phyloP scores from a whole-genome alignment of 768 basidiomycete species.

The Pleurotus eryngii region DNA sequence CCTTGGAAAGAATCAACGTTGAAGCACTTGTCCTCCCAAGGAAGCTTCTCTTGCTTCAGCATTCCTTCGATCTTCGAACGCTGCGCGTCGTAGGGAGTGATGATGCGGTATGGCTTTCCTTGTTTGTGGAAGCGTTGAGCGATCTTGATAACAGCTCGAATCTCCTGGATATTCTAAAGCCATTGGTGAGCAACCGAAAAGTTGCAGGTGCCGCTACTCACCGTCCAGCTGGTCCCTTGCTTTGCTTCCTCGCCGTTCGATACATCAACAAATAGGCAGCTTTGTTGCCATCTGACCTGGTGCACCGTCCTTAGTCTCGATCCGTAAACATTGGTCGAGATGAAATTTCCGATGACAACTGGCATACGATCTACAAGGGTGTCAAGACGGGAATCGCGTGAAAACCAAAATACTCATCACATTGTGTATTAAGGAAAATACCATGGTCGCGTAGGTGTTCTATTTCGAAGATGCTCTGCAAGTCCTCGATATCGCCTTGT shows the following conservation, averaged over 20 bases:
- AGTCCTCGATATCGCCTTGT: conserved; percentile 42
- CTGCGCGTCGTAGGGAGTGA: conserved; percentile 78
- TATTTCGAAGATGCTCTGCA: conserved; percentile 64
- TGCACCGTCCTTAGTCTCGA: conserved; percentile 48
- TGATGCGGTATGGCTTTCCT: conserved; percentile 48
- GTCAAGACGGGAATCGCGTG: not conserved
- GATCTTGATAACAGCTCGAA: conserved; percentile 41
- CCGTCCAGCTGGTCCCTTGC: conserved; percentile 34
- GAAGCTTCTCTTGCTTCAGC: conserved; percentile 42
- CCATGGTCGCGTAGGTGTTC: conserved; percentile 39
- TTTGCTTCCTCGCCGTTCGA: conserved; percentile 26
- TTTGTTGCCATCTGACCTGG: conserved; percentile 23
- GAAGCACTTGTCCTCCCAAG: conserved; percentile 62
- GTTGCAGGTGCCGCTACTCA: conserved; percentile 15
- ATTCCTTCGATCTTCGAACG: conserved; percentile 46
- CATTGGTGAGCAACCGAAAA: not conserved
- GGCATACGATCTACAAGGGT: conserved; percentile 58
- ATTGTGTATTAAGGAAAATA: conserved; percentile 58
- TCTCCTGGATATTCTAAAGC: conserved; percentile 54
- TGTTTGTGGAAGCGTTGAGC: conserved; percentile 38
- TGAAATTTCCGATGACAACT: conserved; percentile 54
- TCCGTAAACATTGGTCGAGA: conserved; percentile 57
- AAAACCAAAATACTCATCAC: conserved; percentile 29
- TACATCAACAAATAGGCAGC: conserved; percentile 61
- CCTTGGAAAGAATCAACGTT: conserved; percentile 83